These are phyloP conservation scores for Aurinia saxatilis DNA, from an alignment of 345 rosid genomes.

Conservation along the genomic window DNA sequence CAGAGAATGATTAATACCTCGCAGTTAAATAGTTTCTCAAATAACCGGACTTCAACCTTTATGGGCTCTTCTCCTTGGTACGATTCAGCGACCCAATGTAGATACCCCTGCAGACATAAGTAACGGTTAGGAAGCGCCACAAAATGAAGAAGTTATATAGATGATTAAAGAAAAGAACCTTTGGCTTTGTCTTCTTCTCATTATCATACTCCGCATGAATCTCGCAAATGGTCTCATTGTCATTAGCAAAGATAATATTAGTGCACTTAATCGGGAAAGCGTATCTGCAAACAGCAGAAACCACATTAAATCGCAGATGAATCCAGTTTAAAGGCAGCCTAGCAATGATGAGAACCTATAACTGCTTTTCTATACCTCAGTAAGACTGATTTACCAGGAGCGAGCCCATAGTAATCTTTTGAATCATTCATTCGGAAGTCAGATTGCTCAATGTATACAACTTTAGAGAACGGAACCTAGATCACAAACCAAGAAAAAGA, in stretches of 20 bases:
- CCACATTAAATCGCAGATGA: background rate
- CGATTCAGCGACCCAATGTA: conserved; percentile 90
- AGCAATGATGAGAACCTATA: background rate
- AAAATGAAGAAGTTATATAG: background rate
- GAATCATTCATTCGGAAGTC: conserved; percentile 96
- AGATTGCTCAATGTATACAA: conserved; percentile 74
- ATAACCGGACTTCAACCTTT: conserved; percentile 85
- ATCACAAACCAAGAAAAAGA: background rate
- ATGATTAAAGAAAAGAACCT: conserved; percentile 38
- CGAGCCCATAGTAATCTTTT: conserved; percentile 89
- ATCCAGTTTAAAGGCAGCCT: background rate
- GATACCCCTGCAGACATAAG: conserved; percentile 58
- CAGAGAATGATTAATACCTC: conserved; percentile 44
- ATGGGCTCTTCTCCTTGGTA: conserved; percentile 58
- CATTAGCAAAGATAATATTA: conserved; percentile 52
- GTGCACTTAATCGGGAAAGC: conserved; percentile 31
- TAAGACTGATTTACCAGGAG: conserved; percentile 86
- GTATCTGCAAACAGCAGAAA: conserved; percentile 21
- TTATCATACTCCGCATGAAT: conserved; percentile 82
- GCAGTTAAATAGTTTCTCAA: conserved; percentile 72
- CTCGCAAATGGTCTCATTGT: conserved; percentile 66
- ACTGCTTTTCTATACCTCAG: conserved; percentile 42
- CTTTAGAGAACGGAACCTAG: conserved; percentile 59
- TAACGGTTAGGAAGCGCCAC: background rate
- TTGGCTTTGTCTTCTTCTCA: conserved; percentile 76